Evolutionary conservation across 805 yeast species (phyloP).

Genomic region (Candida easanensis): DNA sequence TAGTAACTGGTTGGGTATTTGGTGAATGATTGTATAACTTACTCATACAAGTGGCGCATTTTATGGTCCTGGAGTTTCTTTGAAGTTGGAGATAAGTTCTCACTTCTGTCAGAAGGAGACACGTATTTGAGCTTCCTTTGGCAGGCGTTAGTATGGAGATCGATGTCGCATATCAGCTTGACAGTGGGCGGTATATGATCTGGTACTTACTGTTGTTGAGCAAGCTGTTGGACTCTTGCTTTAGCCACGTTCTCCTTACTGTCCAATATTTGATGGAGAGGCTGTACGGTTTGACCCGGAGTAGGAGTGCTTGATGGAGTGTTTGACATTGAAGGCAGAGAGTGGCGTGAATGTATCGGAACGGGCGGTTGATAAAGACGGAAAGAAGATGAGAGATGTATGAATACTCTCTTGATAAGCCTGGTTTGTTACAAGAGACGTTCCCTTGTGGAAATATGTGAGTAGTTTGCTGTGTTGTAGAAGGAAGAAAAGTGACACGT

Average conservation of each 20-base stretch:
- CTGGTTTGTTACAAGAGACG: too few relatives aligned
- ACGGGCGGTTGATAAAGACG: not conserved
- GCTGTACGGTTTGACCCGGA: constrained; percentile 25
- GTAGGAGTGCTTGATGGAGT: not conserved
- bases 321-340: not conserved
- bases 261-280: constrained; percentile 29
- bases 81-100: constrained; percentile 30
- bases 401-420: too few relatives aligned
- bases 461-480: not conserved
- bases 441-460: too few relatives aligned
- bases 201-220: constrained; percentile 27
- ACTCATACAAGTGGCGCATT: constrained; percentile 26
- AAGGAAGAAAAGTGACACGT: not conserved
- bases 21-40: constrained; percentile 8
- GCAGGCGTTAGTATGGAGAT: not conserved
- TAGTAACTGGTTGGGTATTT: not conserved
- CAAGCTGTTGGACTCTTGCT: constrained; percentile 29
- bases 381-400: too few relatives aligned
- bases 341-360: not conserved
- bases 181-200: not conserved
- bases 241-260: constrained; percentile 27
- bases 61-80: constrained; percentile 29
- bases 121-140: constrained; percentile 28
- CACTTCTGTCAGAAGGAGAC: constrained; percentile 29
- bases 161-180: too few relatives aligned